These are phyloP conservation scores for Myriangium duriaei DNA, from an alignment of 2,329 filamentous ascomycete genomes.

Conservation along the genomic window DNA sequence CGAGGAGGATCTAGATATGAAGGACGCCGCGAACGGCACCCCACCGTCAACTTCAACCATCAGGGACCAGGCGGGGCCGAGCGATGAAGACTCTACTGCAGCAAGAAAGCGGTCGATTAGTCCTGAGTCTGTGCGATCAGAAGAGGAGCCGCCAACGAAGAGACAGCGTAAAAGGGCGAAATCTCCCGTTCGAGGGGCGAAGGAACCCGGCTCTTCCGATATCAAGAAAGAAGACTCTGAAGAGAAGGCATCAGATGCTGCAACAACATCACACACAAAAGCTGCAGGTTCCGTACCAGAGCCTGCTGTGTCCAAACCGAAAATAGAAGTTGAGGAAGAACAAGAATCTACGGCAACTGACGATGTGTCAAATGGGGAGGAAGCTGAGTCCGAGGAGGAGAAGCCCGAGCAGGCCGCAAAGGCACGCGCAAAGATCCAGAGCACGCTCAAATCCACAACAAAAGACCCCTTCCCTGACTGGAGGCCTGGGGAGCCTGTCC, in stretches of 20 bases:
- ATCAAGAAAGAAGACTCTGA: slow-evolving; percentile 15
- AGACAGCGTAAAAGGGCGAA: slow-evolving; percentile 21
- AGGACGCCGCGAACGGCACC: slow-evolving; percentile 16
- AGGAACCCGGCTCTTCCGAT: no score
- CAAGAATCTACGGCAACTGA: slow-evolving; percentile 3
- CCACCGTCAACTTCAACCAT: slow-evolving; percentile 9
- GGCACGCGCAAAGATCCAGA: slow-evolving; percentile 67
- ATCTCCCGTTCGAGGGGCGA: slow-evolving; percentile 1
- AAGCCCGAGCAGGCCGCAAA: slow-evolving; percentile 63
- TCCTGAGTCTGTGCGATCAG: slow-evolving; percentile 8
- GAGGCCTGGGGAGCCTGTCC: slow-evolving; percentile 77
- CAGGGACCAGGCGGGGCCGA: slow-evolving; percentile 19
- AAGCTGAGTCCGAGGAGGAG: slow-evolving; percentile 42
- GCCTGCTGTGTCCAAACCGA: no score
- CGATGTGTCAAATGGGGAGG: slow-evolving; percentile 29
- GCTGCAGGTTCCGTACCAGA: no score
- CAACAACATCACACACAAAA: no score
- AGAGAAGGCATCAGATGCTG: neutral
- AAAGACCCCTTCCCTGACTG: slow-evolving; percentile 92
- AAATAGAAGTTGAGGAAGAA: neutral
- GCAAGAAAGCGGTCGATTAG: slow-evolving; percentile 5
- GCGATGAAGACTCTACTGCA: slow-evolving; percentile 4
- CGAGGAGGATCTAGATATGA: slow-evolving; percentile 21
- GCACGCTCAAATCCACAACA: slow-evolving; percentile 52
- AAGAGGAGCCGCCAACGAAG: slow-evolving; percentile 25